Percentiles rank a stretch among this genome's conserved stretches.
These are phyloP conservation scores for Starmerella riodocensis DNA, from an alignment of 805 yeast genomes.

Conservation along the genomic window DNA sequence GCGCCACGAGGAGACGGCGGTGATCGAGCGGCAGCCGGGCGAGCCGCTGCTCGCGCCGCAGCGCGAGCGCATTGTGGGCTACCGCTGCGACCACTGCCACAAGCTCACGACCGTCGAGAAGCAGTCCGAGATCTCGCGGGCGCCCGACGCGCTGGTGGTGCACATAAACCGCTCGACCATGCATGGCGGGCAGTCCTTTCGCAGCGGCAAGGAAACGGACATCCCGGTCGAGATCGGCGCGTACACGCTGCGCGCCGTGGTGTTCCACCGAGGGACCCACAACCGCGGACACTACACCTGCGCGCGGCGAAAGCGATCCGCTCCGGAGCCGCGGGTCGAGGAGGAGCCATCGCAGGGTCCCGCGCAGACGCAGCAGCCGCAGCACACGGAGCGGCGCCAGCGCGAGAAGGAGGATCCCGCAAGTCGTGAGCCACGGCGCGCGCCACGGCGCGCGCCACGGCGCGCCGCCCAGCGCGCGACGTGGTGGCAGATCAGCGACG, in stretches of 20 bases:
- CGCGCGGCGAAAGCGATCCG: constrained; percentile 43
- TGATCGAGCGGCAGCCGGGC: constrained; percentile 46
- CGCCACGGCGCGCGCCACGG: too few species aligned
- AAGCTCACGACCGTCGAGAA: constrained; percentile 45
- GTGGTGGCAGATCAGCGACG: constrained; percentile 77
- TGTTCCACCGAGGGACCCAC: constrained; percentile 82
- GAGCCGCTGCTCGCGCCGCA: constrained; percentile 43
- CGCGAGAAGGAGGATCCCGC: constrained; percentile 15
- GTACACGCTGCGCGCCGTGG: constrained; percentile 58
- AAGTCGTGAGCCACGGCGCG: constrained; percentile 19
- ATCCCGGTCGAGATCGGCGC: constrained; percentile 36
- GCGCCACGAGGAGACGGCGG: constrained; percentile 49
- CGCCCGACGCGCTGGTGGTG: constrained; percentile 63
- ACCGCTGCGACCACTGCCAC: constrained; percentile 58
- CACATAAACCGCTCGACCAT: constrained; percentile 74
- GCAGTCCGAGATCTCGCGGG: constrained; percentile 43
- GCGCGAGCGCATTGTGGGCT: constrained; percentile 64
- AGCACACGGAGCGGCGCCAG: constrained; percentile 31
- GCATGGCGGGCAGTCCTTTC: constrained; percentile 40
- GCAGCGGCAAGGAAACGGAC: constrained; percentile 62
- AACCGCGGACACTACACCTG: constrained; percentile 85
- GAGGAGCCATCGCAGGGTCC: too few species aligned
- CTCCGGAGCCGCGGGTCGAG: too few species aligned
- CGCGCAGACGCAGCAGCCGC: too few species aligned
- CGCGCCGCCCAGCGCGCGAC: constrained; percentile 28